Conservation (phyloP, 163 green algal species). For the Volvox carteri region DNA sequence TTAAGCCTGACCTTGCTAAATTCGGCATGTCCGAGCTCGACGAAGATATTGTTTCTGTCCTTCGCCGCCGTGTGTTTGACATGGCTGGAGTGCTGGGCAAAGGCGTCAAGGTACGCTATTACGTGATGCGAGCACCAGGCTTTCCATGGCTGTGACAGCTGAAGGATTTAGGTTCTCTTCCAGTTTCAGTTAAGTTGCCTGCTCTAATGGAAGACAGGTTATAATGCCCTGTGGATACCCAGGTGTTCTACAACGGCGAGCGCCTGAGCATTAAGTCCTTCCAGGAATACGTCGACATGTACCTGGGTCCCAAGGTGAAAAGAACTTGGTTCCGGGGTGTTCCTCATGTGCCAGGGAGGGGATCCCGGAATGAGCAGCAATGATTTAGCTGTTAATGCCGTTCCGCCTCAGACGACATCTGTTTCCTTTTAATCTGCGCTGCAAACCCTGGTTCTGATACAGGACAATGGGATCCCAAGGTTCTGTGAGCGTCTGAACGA, state of each 20-base stretch:
- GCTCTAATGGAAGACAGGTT: slow-evolving; percentile 90
- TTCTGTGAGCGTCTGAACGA: slow-evolving; percentile 95
- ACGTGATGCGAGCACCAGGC: too few species aligned
- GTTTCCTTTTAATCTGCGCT: neutral
- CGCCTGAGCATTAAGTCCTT: slow-evolving; percentile 94
- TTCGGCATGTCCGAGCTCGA: slow-evolving; percentile 97
- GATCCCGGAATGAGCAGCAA: too few species aligned
- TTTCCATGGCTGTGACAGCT: too few species aligned
- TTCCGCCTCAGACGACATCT: neutral
- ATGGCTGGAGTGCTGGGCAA: slow-evolving; percentile 96
- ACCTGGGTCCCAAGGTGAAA: slow-evolving; percentile 85
- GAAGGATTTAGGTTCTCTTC: too few species aligned
- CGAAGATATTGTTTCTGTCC: slow-evolving; percentile 92
- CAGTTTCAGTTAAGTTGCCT: too few species aligned
- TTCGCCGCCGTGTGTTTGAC: slow-evolving; percentile 98
- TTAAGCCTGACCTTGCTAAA: slow-evolving; percentile 96
- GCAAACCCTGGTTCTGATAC: neutral
- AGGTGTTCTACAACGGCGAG: slow-evolving; percentile 94
- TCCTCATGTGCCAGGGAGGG: too few species aligned
- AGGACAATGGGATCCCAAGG: slow-evolving; percentile 70
- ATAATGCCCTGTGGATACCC: neutral
- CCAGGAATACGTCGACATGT: slow-evolving; percentile 96
- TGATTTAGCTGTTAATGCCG: too few species aligned
- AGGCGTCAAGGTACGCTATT: slow-evolving; percentile 83
- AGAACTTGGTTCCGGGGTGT: too few species aligned